These are phyloP conservation scores for Chalciporus sphaerocephalus DNA, from an alignment of 768 basidiomycete species.

Conservation along the genomic window DNA sequence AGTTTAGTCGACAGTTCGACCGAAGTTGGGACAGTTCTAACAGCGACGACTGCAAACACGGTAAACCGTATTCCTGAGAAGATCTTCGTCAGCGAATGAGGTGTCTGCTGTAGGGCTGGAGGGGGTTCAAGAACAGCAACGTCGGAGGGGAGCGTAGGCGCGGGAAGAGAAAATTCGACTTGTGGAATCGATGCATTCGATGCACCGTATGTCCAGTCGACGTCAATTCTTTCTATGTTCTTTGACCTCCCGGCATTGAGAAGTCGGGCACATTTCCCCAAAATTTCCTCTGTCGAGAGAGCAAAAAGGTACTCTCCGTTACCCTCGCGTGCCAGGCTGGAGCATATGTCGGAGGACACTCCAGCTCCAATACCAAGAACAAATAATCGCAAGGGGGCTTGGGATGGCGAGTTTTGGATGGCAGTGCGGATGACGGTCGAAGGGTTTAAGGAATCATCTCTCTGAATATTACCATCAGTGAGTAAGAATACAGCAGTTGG, in stretches of 20 bases:
- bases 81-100: constrained; percentile 27
- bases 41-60: constrained; percentile 30
- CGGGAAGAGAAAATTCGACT: constrained; percentile 10
- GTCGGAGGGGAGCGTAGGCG: constrained; percentile 12
- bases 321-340: constrained; percentile 51
- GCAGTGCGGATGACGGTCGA: constrained; percentile 24
- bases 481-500: constrained; percentile 53
- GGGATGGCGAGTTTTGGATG: constrained; percentile 27
- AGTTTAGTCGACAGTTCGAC: constrained; percentile 28
- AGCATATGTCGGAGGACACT: constrained; percentile 49
- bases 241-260: constrained; percentile 49
- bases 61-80: constrained; percentile 34
- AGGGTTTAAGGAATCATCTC: constrained; percentile 16
- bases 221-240: constrained; percentile 39
- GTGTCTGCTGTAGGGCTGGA: constrained; percentile 32
- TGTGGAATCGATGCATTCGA: neutral
- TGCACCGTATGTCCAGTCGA: constrained; percentile 46
- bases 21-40: constrained; percentile 20
- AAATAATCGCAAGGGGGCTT: constrained; percentile 46
- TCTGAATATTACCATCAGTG: constrained; percentile 51
- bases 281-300: constrained; percentile 40
- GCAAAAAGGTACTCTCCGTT: constrained; percentile 50
- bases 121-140: constrained; percentile 32
- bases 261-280: constrained; percentile 45
- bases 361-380: constrained; percentile 52